A percentile compares a stretch with the other conserved stretches of the same genome.
These are phyloP conservation scores for Coemansia brasiliensis DNA, from an alignment of 192 early-diverging fungal genomes.

Conservation along the genomic window DNA sequence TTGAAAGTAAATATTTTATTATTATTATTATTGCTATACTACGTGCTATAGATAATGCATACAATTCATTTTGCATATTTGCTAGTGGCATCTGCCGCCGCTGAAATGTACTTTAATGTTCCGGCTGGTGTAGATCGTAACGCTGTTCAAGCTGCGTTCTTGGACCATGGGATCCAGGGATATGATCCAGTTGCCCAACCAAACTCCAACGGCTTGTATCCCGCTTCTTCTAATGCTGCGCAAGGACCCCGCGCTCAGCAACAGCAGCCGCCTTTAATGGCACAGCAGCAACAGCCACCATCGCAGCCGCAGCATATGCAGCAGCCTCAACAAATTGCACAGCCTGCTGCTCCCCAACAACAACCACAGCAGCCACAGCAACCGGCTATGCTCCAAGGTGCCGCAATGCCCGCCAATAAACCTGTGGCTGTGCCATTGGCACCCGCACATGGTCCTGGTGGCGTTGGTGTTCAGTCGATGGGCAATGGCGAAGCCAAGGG, in stretches of 20 bases:
- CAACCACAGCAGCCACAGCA: background rate
- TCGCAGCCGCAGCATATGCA: conserved; percentile 8
- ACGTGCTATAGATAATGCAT: background rate
- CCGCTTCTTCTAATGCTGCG: background rate
- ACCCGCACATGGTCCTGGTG: conserved; percentile 8
- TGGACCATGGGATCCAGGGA: conserved; percentile 30
- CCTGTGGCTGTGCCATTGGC: conserved; percentile 15
- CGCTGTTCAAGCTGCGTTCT: conserved; percentile 23
- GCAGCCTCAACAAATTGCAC: conserved; percentile 2
- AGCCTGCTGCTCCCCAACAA: background rate
- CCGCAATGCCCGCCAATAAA: background rate
- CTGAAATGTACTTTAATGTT: conserved; percentile 37
- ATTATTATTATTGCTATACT: background rate
- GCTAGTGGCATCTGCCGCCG: conserved; percentile 19
- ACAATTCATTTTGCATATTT: conserved; percentile 9
- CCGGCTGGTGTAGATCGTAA: conserved; percentile 27
- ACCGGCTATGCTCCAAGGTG: background rate
- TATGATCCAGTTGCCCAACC: conserved; percentile 22
- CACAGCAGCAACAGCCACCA: background rate
- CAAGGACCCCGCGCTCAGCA: background rate
- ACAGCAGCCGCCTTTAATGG: background rate
- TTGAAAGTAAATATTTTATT: conserved; percentile 2
- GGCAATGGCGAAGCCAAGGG: background rate
- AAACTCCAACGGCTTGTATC: conserved; percentile 20
- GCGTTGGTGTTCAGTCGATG: background rate